Evolutionary conservation across 2,329 filamentous ascomycete genomes (phyloP).

Genomic region (Alternaria sp.): DNA sequence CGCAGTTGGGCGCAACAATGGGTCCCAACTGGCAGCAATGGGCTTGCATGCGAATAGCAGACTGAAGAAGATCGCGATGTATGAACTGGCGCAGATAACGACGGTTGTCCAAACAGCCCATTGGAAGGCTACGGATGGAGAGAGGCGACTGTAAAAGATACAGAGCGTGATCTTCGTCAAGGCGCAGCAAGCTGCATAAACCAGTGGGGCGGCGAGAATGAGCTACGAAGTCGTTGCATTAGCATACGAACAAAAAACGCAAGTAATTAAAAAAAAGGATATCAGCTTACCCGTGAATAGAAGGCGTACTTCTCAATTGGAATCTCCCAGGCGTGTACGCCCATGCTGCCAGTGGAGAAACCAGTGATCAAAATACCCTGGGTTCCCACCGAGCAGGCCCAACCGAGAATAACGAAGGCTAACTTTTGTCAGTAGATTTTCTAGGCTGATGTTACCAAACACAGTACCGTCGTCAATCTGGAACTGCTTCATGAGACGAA

Average conservation of each 20-base stretch:
- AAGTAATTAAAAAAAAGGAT: neutral
- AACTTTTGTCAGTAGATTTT: neutral
- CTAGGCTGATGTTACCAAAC: neutral
- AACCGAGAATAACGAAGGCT: constrained; percentile 18
- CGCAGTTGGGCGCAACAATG: constrained; percentile 16
- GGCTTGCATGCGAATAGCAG: constrained; percentile 34
- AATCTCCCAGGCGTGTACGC: constrained; percentile 35
- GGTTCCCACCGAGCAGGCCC: constrained; percentile 19
- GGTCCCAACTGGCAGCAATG: constrained; percentile 31
- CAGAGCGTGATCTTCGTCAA: constrained; percentile 26
- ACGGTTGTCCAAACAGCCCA: constrained; percentile 22
- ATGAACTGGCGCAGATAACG: constrained; percentile 27
- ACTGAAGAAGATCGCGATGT: constrained; percentile 32
- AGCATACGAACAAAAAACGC: neutral
- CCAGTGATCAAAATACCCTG: constrained; percentile 19
- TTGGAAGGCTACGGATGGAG: constrained; percentile 17
- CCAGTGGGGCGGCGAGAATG: constrained; percentile 27
- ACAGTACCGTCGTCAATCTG: constrained; percentile 37
- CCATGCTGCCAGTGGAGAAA: constrained; percentile 19
- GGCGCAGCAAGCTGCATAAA: constrained; percentile 24
- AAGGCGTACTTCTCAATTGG: constrained; percentile 22
- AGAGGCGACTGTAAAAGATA: constrained; percentile 30
- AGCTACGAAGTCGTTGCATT: constrained; percentile 8
- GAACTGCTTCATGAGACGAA: constrained; percentile 29
- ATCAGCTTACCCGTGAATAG: constrained; percentile 20